A percentile compares a stretch with the other conserved stretches of the same genome.
Conservation (phyloP, 1,139 yeast species). For the Zhuliangozyma parablackwelliae region DNA sequence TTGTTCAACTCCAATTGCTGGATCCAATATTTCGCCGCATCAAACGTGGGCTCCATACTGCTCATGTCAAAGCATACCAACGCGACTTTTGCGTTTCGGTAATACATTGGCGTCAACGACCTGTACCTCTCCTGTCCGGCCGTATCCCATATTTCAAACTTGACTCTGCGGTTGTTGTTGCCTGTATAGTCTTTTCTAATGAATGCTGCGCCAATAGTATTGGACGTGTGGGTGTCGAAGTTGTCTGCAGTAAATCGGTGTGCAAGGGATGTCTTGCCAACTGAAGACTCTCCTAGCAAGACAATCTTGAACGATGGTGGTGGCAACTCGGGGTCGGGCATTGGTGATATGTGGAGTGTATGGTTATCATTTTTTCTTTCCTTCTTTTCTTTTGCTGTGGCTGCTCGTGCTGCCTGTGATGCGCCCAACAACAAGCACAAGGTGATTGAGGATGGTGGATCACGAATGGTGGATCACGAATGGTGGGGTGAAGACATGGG, state of each 20-base stretch:
- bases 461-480: no score
- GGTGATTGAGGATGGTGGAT: no score
- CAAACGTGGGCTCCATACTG: conserved; percentile 29
- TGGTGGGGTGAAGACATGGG: no score
- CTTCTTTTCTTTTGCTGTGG: no score
- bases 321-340: neutral
- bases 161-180: conserved; percentile 17
- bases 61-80: conserved; percentile 35
- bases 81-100: conserved; percentile 43
- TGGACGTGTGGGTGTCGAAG: conserved; percentile 36
- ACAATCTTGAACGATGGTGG: conserved; percentile 35
- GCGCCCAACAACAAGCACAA: no score
- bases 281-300: conserved; percentile 44
- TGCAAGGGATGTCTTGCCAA: conserved; percentile 44
- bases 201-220: conserved; percentile 50
- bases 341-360: neutral
- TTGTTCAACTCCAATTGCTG: conserved; percentile 34
- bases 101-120: conserved; percentile 48
- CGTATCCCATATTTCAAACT: conserved; percentile 51
- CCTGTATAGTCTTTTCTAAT: conserved; percentile 33
- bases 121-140: conserved; percentile 50
- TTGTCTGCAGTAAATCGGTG: conserved; percentile 37
- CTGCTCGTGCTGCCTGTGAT: no score
- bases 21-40: conserved; percentile 43
- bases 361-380: no score